Conservation (phyloP, 495 filamentous ascomycete species). For the Aspergillus ostianus region DNA sequence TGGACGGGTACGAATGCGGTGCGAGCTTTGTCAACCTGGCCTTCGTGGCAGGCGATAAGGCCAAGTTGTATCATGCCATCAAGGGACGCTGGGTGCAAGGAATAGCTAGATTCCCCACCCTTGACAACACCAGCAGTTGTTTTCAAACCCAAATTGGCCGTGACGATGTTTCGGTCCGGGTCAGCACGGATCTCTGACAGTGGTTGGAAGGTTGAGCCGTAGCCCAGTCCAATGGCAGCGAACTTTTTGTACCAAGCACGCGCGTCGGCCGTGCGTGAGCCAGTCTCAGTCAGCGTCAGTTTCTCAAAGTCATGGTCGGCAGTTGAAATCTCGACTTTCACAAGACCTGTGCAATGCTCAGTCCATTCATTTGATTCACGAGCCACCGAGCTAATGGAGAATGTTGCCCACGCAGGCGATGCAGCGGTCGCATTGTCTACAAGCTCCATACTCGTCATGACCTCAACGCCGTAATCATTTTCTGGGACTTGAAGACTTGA, state of each 20-base stretch:
- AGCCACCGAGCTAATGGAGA: not conserved
- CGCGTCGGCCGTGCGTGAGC: not conserved
- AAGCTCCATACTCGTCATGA: not conserved
- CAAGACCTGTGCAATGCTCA: not conserved
- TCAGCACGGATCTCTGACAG: not conserved
- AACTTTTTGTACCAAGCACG: not conserved
- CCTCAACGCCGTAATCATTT: not conserved
- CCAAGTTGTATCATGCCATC: not conserved
- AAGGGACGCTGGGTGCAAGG: not conserved
- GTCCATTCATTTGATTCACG: not conserved
- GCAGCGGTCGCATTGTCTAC: not conserved
- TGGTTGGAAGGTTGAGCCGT: not conserved
- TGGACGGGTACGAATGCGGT: constrained; percentile 1
- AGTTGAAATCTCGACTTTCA: not conserved
- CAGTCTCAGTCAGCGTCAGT: not conserved
- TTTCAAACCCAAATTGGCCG: not conserved
- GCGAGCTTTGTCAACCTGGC: not conserved
- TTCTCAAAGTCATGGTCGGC: not conserved
- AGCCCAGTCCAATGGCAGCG: not conserved
- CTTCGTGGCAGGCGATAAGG: not conserved
- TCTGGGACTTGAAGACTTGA: not conserved
- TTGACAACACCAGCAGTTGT: not conserved
- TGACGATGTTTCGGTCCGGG: not conserved
- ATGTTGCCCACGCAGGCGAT: not conserved
- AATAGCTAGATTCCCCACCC: not conserved